These are phyloP conservation scores for Lentinus tigrinus DNA, from an alignment of 768 basidiomycete species.

Conservation along the genomic window DNA sequence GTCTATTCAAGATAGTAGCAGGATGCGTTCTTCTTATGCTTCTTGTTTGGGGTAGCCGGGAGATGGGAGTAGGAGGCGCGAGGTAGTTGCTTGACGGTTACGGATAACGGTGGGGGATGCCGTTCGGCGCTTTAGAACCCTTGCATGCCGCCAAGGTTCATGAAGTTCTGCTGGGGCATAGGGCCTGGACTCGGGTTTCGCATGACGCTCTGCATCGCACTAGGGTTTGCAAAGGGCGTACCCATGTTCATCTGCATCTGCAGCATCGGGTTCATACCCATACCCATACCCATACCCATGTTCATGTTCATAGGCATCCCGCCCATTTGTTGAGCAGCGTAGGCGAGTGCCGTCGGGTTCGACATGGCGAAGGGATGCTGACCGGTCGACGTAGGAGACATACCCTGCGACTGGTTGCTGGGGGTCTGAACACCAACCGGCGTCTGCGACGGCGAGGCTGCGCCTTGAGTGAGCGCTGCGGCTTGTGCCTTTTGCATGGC, in stretches of 20 bases:
- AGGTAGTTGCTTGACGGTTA: not conserved
- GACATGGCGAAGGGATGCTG: conserved; percentile 49
- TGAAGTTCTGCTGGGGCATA: conserved; percentile 32
- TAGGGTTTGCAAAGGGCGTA: conserved; percentile 54
- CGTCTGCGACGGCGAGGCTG: conserved; percentile 30
- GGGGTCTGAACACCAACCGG: conserved; percentile 26
- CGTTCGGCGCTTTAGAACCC: conserved; percentile 19
- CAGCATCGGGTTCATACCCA: conserved; percentile 62
- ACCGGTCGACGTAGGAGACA: conserved; percentile 38
- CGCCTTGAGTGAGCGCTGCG: conserved; percentile 21
- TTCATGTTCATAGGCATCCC: conserved; percentile 57
- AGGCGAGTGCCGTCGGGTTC: conserved; percentile 55
- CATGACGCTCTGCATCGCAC: conserved; percentile 87
- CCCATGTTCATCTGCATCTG: conserved; percentile 57
- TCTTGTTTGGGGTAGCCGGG: not conserved
- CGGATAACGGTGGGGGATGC: not conserved
- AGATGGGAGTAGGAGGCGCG: no score
- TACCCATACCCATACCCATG: conserved; percentile 46
- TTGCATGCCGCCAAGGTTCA: conserved; percentile 32
- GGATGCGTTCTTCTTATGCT: not conserved
- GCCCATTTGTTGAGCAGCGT: conserved; percentile 38
- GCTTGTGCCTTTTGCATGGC: conserved; percentile 66
- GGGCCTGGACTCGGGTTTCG: conserved; percentile 74
- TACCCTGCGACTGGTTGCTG: conserved; percentile 31
- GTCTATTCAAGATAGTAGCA: conserved; percentile 15